A percentile compares a stretch with the other conserved stretches of the same genome.
Conservation (phyloP, 805 yeast genomes). For the Barnettozyma sp. region DNA sequence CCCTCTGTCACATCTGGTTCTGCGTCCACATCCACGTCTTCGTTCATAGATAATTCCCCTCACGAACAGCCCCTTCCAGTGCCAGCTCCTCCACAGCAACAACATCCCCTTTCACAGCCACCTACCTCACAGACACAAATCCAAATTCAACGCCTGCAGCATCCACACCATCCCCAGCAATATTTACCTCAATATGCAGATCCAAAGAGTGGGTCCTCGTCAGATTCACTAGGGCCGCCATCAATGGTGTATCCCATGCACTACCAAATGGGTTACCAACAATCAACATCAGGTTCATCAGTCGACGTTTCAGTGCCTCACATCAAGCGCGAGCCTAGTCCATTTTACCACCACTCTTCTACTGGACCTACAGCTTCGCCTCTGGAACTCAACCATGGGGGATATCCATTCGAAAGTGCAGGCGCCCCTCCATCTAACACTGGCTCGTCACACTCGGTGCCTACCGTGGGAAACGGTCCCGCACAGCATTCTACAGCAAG, state of each 20-base stretch:
- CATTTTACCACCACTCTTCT: conserved; percentile 2
- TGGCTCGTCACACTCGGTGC: no score
- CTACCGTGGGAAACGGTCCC: no score
- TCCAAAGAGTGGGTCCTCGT: not conserved
- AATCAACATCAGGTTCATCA: conserved; percentile 1
- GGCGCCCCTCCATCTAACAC: no score
- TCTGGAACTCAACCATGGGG: not conserved
- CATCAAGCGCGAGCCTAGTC: conserved; percentile 5
- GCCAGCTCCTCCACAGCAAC: no score
- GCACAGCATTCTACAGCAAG: no score
- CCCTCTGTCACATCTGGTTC: conserved; percentile 1
- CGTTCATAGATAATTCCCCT: not conserved
- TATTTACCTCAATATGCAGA: not conserved
- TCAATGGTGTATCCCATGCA: conserved; percentile 1
- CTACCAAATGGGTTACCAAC: conserved; percentile 1
- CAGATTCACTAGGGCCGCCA: not conserved
- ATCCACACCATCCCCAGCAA: not conserved
- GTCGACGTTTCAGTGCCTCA: not conserved
- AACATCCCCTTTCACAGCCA: no score
- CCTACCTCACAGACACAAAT: no score
- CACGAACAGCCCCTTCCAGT: no score
- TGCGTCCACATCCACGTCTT: not conserved
- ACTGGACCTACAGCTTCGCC: conserved; percentile 1
- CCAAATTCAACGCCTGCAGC: not conserved
- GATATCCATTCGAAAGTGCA: not conserved